phyloP scores from a whole-genome alignment of 495 filamentous ascomycete genomes.

The Aspergillus asperescens region DNA sequence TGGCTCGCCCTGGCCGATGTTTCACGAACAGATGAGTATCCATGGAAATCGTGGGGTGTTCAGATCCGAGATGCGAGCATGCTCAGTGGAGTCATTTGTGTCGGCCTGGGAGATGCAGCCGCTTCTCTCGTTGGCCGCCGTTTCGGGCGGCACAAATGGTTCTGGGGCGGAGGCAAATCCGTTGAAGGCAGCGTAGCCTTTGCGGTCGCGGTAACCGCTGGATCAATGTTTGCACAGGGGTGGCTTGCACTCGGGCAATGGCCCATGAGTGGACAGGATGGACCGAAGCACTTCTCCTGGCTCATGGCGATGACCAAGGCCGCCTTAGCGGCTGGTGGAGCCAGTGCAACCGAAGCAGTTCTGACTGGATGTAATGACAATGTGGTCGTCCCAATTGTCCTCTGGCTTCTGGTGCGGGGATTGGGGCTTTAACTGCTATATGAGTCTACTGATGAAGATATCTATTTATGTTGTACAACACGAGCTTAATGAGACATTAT shows the following conservation, averaged over 20 bases:
- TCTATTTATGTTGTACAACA: constrained; percentile 9
- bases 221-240: constrained; percentile 61
- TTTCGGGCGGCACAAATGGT: constrained; percentile 83
- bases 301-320: constrained; percentile 50
- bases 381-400: constrained; percentile 89
- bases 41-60: constrained; percentile 68
- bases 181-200: constrained; percentile 89
- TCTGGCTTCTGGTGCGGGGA: constrained; percentile 85
- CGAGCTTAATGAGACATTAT: constrained; percentile 2
- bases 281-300: constrained; percentile 31
- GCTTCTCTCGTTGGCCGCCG: constrained; percentile 89
- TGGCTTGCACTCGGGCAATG: constrained; percentile 77
- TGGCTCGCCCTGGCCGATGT: constrained; percentile 80
- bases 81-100: constrained; percentile 85
- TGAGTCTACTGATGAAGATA: constrained; percentile 2
- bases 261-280: constrained; percentile 37
- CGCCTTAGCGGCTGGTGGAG: constrained; percentile 64
- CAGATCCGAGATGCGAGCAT: constrained; percentile 69
- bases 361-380: constrained; percentile 98
- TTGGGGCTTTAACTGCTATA: constrained; percentile 60
- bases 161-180: constrained; percentile 95
- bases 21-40: constrained; percentile 44
- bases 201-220: constrained; percentile 67
- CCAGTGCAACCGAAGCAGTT: constrained; percentile 90
- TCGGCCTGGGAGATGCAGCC: constrained; percentile 91